A percentile compares a stretch with the other conserved stretches of the same genome.
Evolutionary conservation across 2,329 filamentous ascomycete species (phyloP).

Genomic region (Phoma sp.): DNA sequence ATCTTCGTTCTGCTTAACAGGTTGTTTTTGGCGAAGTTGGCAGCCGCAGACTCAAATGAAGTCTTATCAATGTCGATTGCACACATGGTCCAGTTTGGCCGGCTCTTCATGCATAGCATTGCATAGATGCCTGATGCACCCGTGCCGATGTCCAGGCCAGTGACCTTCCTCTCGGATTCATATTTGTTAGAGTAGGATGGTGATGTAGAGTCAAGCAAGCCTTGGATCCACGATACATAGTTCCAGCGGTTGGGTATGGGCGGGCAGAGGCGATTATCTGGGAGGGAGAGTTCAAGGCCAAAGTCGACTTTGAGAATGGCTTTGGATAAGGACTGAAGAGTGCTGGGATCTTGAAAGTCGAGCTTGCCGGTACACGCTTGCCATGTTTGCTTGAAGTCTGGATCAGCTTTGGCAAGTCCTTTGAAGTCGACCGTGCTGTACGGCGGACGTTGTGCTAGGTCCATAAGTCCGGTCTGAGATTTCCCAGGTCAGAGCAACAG

Average conservation of each 20-base stretch:
- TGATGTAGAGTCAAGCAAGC: slow-evolving; percentile 75
- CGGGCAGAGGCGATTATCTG: slow-evolving; percentile 82
- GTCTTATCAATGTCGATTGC: slow-evolving; percentile 75
- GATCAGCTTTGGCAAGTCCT: slow-evolving; percentile 64
- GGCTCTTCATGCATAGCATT: slow-evolving; percentile 74
- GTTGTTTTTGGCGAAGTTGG: slow-evolving; percentile 72
- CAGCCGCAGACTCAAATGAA: slow-evolving; percentile 70
- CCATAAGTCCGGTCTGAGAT: too few species aligned
- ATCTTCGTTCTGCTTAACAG: slow-evolving; percentile 71
- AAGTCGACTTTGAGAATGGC: slow-evolving; percentile 81
- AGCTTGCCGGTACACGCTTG: slow-evolving; percentile 63
- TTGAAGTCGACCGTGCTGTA: slow-evolving; percentile 70
- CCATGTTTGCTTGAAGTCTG: slow-evolving; percentile 64
- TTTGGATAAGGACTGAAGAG: slow-evolving; percentile 79
- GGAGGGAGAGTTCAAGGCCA: slow-evolving; percentile 72
- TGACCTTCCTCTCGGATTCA: slow-evolving; percentile 59
- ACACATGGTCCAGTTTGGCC: slow-evolving; percentile 67
- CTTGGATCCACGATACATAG: slow-evolving; percentile 89
- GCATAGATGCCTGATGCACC: slow-evolving; percentile 93
- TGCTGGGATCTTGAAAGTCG: slow-evolving; percentile 80
- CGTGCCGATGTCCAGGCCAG: slow-evolving; percentile 86
- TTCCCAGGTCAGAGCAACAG: too few species aligned
- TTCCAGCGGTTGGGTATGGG: slow-evolving; percentile 79
- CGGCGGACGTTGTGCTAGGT: slow-evolving; percentile 36
- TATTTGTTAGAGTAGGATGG: slow-evolving; percentile 57